phyloP scores from a whole-genome alignment of 371 early-diverging fungal species.

The Apophysomyces elegans region DNA sequence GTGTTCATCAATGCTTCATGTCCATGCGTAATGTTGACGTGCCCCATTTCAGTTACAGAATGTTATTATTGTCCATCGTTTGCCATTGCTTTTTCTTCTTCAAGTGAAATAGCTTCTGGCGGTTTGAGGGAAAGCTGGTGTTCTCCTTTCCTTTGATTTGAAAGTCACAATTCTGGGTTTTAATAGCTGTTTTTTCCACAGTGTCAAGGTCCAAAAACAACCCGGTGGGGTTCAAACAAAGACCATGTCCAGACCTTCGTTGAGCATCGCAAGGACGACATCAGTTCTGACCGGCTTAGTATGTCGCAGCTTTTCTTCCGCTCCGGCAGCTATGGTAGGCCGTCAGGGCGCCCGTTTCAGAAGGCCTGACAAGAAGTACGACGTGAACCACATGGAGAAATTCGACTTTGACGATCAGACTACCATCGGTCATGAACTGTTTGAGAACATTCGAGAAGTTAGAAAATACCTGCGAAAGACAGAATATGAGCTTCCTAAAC shows the following conservation, averaged over 20 bases:
- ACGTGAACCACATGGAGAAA: constrained; percentile 57
- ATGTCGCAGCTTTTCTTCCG: constrained; percentile 32
- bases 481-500: constrained; percentile 67
- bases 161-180: not conserved
- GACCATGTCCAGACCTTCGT: constrained; percentile 6
- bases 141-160: not conserved
- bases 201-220: not conserved
- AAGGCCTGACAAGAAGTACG: constrained; percentile 52
- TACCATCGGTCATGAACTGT: constrained; percentile 58
- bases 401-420: constrained; percentile 67
- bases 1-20: too few relatives aligned
- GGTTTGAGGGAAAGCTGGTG: not conserved
- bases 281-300: not conserved
- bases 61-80: not conserved
- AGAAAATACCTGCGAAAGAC: constrained; percentile 68
- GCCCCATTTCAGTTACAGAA: too few relatives aligned
- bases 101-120: not conserved
- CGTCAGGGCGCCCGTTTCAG: constrained; percentile 40
- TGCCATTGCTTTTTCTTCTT: not conserved
- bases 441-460: constrained; percentile 63
- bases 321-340: constrained; percentile 35
- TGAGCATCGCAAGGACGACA: not conserved
- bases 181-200: not conserved
- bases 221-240: not conserved
- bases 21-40: too few relatives aligned